Conservation (phyloP, 2,329 filamentous ascomycete species). For the Hymenoscyphus linearis region DNA sequence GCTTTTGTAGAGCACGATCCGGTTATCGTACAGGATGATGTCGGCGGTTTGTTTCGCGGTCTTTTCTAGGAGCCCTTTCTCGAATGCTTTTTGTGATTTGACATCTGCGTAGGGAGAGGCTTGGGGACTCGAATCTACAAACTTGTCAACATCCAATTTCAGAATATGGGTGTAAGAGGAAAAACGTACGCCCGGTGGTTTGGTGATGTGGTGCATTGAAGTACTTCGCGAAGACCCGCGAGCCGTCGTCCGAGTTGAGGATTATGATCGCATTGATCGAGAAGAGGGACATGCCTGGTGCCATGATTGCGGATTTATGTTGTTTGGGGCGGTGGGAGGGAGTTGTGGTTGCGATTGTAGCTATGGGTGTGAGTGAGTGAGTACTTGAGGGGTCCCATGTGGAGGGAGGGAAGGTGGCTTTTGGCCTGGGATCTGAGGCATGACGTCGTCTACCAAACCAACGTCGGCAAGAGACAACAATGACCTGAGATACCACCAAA, state of each 20-base stretch:
- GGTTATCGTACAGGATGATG: conserved; percentile 96
- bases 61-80: conserved; percentile 93
- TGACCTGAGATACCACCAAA: no score
- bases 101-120: conserved; percentile 75
- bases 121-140: conserved; percentile 40
- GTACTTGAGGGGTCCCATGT: not conserved
- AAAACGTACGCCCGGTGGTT: conserved; percentile 30
- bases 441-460: no score
- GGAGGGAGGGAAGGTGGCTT: not conserved
- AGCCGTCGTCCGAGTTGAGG: conserved; percentile 80
- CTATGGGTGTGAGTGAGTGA: not conserved
- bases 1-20: conserved; percentile 95
- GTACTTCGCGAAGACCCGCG: conserved; percentile 91
- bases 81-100: conserved; percentile 93
- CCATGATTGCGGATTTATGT: conserved; percentile 46
- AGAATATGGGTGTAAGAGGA: conserved; percentile 10
- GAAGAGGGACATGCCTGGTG: conserved; percentile 70
- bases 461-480: no score
- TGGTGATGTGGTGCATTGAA: conserved; percentile 64
- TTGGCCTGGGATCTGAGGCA: not conserved
- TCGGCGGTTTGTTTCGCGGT: conserved; percentile 93
- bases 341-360: not conserved
- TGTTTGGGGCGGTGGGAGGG: not conserved
- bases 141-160: not conserved
- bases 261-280: conserved; percentile 73